A percentile compares a stretch with the other conserved stretches of the same genome.
phyloP scores from a whole-genome alignment of 2,329 filamentous ascomycete species.

The Colletotrichum paranaense region DNA sequence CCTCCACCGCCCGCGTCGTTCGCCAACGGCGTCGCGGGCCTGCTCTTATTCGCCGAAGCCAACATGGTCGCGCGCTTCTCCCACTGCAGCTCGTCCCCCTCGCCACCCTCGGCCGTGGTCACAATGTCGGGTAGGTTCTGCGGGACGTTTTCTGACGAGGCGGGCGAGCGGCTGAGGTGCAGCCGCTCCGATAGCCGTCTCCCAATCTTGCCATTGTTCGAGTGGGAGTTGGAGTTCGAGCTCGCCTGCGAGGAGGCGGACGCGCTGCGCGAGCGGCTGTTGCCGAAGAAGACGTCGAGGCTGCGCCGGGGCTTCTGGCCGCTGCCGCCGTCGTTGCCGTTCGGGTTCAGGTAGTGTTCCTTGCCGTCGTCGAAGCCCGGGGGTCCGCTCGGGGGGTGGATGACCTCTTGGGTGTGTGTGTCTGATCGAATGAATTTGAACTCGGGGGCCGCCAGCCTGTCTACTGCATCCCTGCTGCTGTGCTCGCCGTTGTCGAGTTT shows the following conservation, averaged over 20 bases:
- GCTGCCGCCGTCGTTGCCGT: conserved; percentile 40
- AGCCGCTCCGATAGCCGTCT: conserved; percentile 76
- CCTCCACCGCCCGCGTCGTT: conserved; percentile 7
- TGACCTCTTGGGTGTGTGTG: conserved; percentile 81
- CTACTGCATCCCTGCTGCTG: conserved; percentile 49
- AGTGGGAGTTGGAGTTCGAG: conserved; percentile 46
- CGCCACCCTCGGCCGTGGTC: conserved; percentile 52
- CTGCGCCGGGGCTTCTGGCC: conserved; percentile 52
- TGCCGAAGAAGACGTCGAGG: conserved; percentile 57
- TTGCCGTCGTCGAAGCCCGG: conserved; percentile 37
- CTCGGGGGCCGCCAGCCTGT: conserved; percentile 60
- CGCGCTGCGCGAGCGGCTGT: conserved; percentile 58
- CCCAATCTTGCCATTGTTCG: conserved; percentile 44
- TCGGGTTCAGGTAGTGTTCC: conserved; percentile 40
- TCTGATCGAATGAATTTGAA: conserved; percentile 90
- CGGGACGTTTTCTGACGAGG: conserved; percentile 80
- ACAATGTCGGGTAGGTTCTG: conserved; percentile 81
- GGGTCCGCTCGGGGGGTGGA: conserved; percentile 71
- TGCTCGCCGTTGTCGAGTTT: conserved; percentile 49
- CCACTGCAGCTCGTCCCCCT: conserved; percentile 79
- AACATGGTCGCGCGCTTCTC: conserved; percentile 93
- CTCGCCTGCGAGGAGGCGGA: conserved; percentile 57
- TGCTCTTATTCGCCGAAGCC: conserved; percentile 71
- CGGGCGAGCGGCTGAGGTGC: conserved; percentile 69
- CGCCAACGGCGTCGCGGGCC: conserved; percentile 51